Percentiles rank a stretch among this genome's conserved stretches.
Evolutionary conservation across 768 basidiomycete genomes (phyloP).

Genomic region (Chalciporus sphaerocephalus): DNA sequence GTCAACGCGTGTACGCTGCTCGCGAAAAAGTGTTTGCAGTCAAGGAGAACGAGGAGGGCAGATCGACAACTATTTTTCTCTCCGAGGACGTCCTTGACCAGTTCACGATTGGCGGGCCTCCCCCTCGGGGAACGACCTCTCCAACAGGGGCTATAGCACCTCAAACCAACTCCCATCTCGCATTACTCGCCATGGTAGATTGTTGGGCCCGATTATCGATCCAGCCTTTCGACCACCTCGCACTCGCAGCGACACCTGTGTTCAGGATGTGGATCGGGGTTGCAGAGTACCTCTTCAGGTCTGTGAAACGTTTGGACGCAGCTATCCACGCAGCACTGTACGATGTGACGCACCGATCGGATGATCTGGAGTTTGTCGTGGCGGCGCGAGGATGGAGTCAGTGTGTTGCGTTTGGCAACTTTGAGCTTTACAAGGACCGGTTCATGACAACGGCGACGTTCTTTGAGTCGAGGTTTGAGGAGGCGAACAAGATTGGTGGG

Average conservation of each 20-base stretch:
- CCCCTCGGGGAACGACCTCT: conserved; percentile 7
- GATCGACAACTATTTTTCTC: conserved; percentile 64
- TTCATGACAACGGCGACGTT: conserved; percentile 79
- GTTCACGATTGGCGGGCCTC: conserved; percentile 69
- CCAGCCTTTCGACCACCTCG: conserved; percentile 85
- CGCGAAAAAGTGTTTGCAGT: conserved; percentile 72
- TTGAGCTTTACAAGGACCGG: conserved; percentile 78
- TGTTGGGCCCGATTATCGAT: conserved; percentile 89
- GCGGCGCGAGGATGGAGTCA: conserved; percentile 96
- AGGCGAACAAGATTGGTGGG: conserved; percentile 73
- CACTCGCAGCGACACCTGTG: conserved; percentile 91
- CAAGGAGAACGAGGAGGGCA: conserved; percentile 26
- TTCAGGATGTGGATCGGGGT: conserved; percentile 97
- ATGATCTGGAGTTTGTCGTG: conserved; percentile 92
- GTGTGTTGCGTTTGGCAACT: conserved; percentile 87
- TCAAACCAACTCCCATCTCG: conserved; percentile 81
- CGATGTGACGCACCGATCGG: conserved; percentile 75
- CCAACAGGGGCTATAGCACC: conserved; percentile 12
- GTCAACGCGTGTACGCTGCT: conserved; percentile 69
- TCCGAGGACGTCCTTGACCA: conserved; percentile 82
- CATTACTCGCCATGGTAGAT: conserved; percentile 96
- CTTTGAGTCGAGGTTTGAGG: conserved; percentile 84
- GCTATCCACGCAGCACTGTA: conserved; percentile 73
- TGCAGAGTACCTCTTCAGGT: conserved; percentile 90
- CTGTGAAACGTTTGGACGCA: conserved; percentile 52